Conservation (phyloP, 352 stramenopile genomes). For the Achlya hypogyna region DNA sequence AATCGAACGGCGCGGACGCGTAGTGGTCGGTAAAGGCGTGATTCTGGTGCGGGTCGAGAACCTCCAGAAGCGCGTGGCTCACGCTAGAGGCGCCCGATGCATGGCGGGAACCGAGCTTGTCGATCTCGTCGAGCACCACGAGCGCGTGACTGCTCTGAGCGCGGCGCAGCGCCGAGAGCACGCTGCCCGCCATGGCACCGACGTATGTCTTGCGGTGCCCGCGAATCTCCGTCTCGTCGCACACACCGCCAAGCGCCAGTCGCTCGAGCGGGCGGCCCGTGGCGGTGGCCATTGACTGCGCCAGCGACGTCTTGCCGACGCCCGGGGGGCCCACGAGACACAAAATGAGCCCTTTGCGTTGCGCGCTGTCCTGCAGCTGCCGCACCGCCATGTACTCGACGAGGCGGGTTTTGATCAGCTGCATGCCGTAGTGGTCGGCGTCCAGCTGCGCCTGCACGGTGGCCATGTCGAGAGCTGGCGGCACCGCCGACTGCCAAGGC, state of each 20-base stretch:
- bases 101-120: constrained; percentile 67
- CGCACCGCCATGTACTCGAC: constrained; percentile 81
- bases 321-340: constrained; percentile 80
- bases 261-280: constrained; percentile 71
- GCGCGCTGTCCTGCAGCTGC: constrained; percentile 39
- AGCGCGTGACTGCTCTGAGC: constrained; percentile 71
- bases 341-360: constrained; percentile 66
- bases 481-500: constrained; percentile 38
- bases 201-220: constrained; percentile 84
- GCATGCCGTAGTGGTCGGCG: constrained; percentile 68
- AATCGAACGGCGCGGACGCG: constrained; percentile 77
- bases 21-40: constrained; percentile 83
- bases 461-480: constrained; percentile 39
- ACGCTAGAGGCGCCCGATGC: constrained; percentile 35
- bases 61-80: constrained; percentile 55
- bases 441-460: constrained; percentile 56
- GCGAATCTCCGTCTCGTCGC: constrained; percentile 78
- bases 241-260: constrained; percentile 64
- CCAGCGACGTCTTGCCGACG: constrained; percentile 77
- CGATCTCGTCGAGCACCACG: constrained; percentile 80
- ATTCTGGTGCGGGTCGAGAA: constrained; percentile 83
- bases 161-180: constrained; percentile 68
- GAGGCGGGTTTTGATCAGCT: constrained; percentile 81
- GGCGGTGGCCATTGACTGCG: constrained; percentile 63
- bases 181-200: constrained; percentile 75